phyloP scores from a whole-genome alignment of 768 basidiomycete genomes.

The Mycena filopes region DNA sequence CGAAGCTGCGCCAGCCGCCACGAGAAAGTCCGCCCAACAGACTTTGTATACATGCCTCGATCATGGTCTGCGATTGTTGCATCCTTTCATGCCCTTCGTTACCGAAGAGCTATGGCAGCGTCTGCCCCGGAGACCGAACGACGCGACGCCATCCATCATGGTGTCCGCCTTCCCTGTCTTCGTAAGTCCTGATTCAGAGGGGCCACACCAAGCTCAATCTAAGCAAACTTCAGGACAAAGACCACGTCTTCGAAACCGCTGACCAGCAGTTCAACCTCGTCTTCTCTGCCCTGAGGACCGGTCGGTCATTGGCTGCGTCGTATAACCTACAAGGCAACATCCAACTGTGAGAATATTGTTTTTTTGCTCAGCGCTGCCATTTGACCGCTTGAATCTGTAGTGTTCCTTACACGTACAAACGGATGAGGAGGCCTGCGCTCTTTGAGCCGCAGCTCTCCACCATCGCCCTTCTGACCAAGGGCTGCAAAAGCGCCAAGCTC shows the following conservation, averaged over 20 bases:
- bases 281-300: constrained; percentile 79
- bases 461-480: constrained; percentile 87
- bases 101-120: constrained; percentile 99
- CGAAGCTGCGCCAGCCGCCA: constrained; percentile 67
- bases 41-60: constrained; percentile 97
- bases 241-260: constrained; percentile 74
- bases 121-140: constrained; percentile 85
- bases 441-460: constrained; percentile 81
- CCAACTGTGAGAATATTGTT: constrained; percentile 64
- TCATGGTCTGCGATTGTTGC: constrained; percentile 86
- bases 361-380: constrained; percentile 6
- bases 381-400: constrained; percentile 50
- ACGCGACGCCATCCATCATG: constrained; percentile 90
- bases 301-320: constrained; percentile 87
- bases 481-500: constrained; percentile 80
- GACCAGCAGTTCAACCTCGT: constrained; percentile 89
- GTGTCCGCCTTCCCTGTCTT: constrained; percentile 82
- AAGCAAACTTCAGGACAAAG: constrained; percentile 57
- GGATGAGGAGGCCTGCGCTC: constrained; percentile 68
- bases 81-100: constrained; percentile 99
- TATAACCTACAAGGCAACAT: constrained; percentile 91
- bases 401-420: constrained; percentile 81
- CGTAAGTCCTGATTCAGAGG: constrained; percentile 61
- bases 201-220: background rate
- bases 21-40: constrained; percentile 88